Conservation (phyloP, 352 stramenopile species). For the Aphanomyces cochlioides region DNA sequence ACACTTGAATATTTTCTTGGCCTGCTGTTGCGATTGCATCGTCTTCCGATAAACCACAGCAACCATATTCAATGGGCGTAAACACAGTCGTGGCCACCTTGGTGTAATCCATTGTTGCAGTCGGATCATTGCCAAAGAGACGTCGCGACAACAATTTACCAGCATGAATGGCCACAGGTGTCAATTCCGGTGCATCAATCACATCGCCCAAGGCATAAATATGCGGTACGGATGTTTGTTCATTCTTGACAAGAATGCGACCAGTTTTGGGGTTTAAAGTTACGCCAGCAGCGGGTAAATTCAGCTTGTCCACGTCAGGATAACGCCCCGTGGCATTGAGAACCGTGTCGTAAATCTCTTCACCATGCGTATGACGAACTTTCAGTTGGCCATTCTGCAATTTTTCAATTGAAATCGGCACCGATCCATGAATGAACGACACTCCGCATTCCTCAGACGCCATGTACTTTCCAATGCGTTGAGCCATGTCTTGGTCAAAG, state of each 20-base stretch:
- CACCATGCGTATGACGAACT: slow-evolving; percentile 75
- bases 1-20: slow-evolving; percentile 92
- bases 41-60: slow-evolving; percentile 95
- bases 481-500: slow-evolving; percentile 97
- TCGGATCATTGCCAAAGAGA: slow-evolving; percentile 80
- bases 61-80: slow-evolving; percentile 97
- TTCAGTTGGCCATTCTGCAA: slow-evolving; percentile 75
- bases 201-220: slow-evolving; percentile 98
- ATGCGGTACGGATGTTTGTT: slow-evolving; percentile 93
- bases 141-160: slow-evolving; percentile 88
- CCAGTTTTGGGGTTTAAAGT: slow-evolving; percentile 86
- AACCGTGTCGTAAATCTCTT: slow-evolving; percentile 96
- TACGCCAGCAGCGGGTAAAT: slow-evolving; percentile 84
- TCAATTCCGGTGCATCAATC: slow-evolving; percentile 95
- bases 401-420: slow-evolving; percentile 92
- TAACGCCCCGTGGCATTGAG: slow-evolving; percentile 91
- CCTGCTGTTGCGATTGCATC: slow-evolving; percentile 87
- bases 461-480: slow-evolving; percentile 93
- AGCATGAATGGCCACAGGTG: slow-evolving; percentile 96
- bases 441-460: slow-evolving; percentile 77
- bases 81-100: slow-evolving; percentile 93
- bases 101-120: slow-evolving; percentile 89
- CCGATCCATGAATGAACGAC: slow-evolving; percentile 87
- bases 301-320: slow-evolving; percentile 90
- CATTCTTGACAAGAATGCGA: slow-evolving; percentile 88